Base-by-base conservation (phyloP, 202 grass and related monocot species). In the Schoenoplectus tabernaemontani region DNA sequence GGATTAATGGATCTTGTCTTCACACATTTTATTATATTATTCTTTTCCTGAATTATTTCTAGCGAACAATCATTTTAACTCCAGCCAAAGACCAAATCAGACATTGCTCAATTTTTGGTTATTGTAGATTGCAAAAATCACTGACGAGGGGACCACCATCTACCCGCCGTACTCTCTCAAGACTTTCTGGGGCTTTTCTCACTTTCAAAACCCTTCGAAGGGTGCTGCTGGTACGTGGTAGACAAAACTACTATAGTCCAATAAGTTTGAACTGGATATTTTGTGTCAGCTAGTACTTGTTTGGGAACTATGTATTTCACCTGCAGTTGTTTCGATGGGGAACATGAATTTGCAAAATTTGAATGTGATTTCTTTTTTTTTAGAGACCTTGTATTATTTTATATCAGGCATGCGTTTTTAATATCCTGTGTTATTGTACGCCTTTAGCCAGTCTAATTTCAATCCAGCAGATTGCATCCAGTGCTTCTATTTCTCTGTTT, bases 191-290 rank as follows among this genome's bases (percentile, higher is more conserved):
- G 90, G 92, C 6, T 96, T 96, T 67, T 46, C 92, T 1, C 86
- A 89, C 57, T 99, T 99, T 30, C 85, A 99, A 83, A 91, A 99
- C 51, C 96, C 96, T 37, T 75, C 86, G 15, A 85, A 93, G 87
- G 92, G 92, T 46, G 92, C 90, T 50, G 83, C 89, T 75, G 96
- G 96, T 64, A 88, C 96, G 53, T 99, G 96, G 96, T 99, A 96
- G 87, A 87, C 53, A 57, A 46, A 64, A 54, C n/a, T 41, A 61
- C 56, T 61, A 17, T 17, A 30, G 19, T 42, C 7, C 8, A 2
- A 26, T 64, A 48, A 80, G 7, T 26, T 65, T 80, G 77, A 62
- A 61, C 56, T 44, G 36, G 24, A 33, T n/a, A n/a, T n/a, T 51
- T 51, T 17, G 3, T 51, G 48, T 51, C 48, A 51, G 48, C 48